Base-by-base conservation (phyloP, 345 rosid genomes). In the Syzygium aqueum region DNA sequence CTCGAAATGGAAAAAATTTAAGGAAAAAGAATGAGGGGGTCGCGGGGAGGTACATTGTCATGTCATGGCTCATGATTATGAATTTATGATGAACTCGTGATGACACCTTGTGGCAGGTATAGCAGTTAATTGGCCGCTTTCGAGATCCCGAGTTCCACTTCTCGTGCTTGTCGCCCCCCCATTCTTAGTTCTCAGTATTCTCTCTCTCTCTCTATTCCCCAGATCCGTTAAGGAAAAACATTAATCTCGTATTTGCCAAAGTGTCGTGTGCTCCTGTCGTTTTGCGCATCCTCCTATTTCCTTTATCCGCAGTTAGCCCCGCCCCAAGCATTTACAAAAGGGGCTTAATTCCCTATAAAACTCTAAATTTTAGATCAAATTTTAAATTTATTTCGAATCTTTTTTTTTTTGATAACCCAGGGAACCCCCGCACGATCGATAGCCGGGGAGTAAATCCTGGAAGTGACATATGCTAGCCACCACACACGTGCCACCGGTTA, bases 21-120 rank as follows among this genome's bases (percentile, higher is more conserved):
- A 7, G 46, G 25, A 37, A 73, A 37, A 19, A 21, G 49, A 73
- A 9, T 9, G 7, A 37, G 49, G 82, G 82, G 49, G 7, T 19
- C 21, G 13, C 5, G 7, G 14, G 82, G 25, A 73, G 82, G 37
- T 37, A 19, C 37, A 37, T 11, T 37, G 82, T 73, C 82, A 9
- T 5, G 15, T 73, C 82, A 37, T 37, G 27, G 37, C 49, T 67
- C 49, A 37, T 73, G 27, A 73, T 73, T 67, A 17, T 43, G 46
- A 6, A 43, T 43, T 5, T 43, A 6, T 43, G 51, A 11, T 33
- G 80, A 67, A 0, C 46, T 33, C 80, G 37, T 67, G 46, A 67
- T 30, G 78, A 33, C 10, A 37, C 65, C 63, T 37, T 73, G 3
- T 52, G 85, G 63, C 85, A 52, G 85, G 85, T 84, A 84, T 14